A percentile compares a stretch with the other conserved stretches of the same genome.
These are phyloP conservation scores for Kwoniella sp. DNA, from an alignment of 768 basidiomycete species.

Conservation along the genomic window DNA sequence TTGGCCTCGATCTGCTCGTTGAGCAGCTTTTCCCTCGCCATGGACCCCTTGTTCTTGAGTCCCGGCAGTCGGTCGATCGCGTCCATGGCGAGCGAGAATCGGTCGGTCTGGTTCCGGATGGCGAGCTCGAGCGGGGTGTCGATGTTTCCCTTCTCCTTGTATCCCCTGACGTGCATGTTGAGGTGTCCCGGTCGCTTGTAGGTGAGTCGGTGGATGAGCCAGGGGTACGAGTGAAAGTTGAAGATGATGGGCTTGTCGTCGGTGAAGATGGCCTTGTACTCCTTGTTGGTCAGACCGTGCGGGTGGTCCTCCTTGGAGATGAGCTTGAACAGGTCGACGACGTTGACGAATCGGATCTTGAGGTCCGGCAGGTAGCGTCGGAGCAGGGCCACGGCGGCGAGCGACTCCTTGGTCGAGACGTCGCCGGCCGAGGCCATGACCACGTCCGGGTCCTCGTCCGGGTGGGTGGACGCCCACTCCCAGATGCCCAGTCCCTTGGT, in stretches of 20 bases:
- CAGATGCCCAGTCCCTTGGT: conserved; percentile 82
- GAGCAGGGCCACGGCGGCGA: conserved; percentile 75
- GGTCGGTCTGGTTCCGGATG: conserved; percentile 33
- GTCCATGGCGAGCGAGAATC: conserved; percentile 42
- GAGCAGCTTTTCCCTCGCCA: conserved; percentile 37
- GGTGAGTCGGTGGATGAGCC: conserved; percentile 41
- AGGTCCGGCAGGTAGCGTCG: conserved; percentile 58
- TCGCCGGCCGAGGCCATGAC: conserved; percentile 79
- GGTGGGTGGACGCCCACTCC: conserved; percentile 73
- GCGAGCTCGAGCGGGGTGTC: conserved; percentile 38
- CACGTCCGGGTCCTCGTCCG: conserved; percentile 54
- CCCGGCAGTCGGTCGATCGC: conserved; percentile 40
- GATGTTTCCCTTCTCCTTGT: conserved; percentile 46
- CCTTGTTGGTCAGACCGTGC: conserved; percentile 39
- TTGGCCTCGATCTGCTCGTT: conserved; percentile 37
- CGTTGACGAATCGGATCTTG: conserved; percentile 76
- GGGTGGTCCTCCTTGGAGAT: conserved; percentile 56
- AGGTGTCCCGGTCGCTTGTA: conserved; percentile 33
- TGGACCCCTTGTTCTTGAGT: conserved; percentile 29
- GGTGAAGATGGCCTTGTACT: conserved; percentile 39
- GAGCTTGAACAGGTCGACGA: conserved; percentile 84
- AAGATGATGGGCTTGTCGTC: conserved; percentile 57
- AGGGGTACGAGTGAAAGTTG: conserved; percentile 70
- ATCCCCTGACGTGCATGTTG: conserved; percentile 34
- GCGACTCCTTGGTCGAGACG: conserved; percentile 79